Percentiles rank a stretch among this genome's conserved stretches.
Evolutionary conservation across 2,329 filamentous ascomycete species (phyloP).

Genomic region (Decorospora gaudefroyi): DNA sequence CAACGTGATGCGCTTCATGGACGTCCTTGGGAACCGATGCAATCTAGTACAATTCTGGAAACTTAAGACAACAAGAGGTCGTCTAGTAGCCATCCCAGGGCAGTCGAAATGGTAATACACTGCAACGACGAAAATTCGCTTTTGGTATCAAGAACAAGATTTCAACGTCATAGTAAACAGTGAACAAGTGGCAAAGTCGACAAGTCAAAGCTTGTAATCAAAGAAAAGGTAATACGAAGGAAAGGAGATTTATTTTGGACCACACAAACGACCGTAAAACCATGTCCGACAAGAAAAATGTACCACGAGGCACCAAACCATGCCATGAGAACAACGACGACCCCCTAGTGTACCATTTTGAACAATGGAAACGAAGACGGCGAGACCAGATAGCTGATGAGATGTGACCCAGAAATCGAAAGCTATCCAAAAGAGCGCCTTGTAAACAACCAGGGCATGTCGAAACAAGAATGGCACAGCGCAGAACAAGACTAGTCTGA

Average conservation of each 20-base stretch:
- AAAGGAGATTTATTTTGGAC: constrained; percentile 36
- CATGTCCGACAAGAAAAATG: constrained; percentile 29
- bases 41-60: too few species aligned
- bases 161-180: constrained; percentile 34
- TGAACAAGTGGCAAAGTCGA: constrained; percentile 21
- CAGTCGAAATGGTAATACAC: too few species aligned
- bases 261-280: constrained; percentile 28
- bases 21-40: too few species aligned
- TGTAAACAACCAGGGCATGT: constrained; percentile 45
- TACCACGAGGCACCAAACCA: constrained; percentile 35
- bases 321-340: constrained; percentile 23
- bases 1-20: too few species aligned
- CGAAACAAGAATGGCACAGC: constrained; percentile 38
- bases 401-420: constrained; percentile 36
- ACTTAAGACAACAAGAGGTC: too few species aligned
- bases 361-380: constrained; percentile 31
- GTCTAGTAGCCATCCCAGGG: too few species aligned
- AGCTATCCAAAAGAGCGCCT: constrained; percentile 46
- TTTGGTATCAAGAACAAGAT: constrained; percentile 22
- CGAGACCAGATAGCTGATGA: constrained; percentile 41
- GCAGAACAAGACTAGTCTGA: constrained; percentile 34
- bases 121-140: constrained; percentile 3
- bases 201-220: constrained; percentile 16
- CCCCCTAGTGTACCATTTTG: constrained; percentile 35
- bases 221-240: constrained; percentile 21